phyloP scores from a whole-genome alignment of 2,329 filamentous ascomycete species.

The Colletotrichum sp. region DNA sequence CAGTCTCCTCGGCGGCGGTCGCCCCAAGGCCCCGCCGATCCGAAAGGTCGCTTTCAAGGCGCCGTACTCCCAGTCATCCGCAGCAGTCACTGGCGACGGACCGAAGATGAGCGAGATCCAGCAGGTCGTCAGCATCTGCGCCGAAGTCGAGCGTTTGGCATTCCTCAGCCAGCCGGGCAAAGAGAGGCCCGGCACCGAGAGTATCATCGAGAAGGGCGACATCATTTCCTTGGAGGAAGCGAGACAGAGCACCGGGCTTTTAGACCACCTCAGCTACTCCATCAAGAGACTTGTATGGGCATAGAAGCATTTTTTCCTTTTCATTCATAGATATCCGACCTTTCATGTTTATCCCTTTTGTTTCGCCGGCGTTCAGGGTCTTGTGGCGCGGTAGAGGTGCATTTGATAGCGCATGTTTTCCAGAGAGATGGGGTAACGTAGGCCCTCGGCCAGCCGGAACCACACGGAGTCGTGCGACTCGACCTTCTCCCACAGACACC shows the following conservation, averaged over 20 bases:
- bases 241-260: conserved; percentile 81
- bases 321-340: not conserved
- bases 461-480: conserved; percentile 79
- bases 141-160: conserved; percentile 76
- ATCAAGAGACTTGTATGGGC: conserved; percentile 95
- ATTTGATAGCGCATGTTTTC: conserved; percentile 97
- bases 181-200: conserved; percentile 44
- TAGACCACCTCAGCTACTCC: conserved; percentile 88
- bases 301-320: conserved; percentile 26
- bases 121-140: conserved; percentile 69
- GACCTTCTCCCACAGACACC: conserved; percentile 73
- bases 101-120: conserved; percentile 58
- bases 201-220: conserved; percentile 63
- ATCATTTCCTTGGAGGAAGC: conserved; percentile 88
- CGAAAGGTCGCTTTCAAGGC: conserved; percentile 62
- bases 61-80: conserved; percentile 57
- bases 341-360: not conserved
- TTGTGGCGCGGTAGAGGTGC: conserved; percentile 70
- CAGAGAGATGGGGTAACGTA: conserved; percentile 83
- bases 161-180: conserved; percentile 48
- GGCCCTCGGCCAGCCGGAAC: conserved; percentile 74
- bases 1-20: conserved; percentile 44
- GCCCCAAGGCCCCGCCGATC: conserved; percentile 34
- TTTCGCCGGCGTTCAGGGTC: not conserved
- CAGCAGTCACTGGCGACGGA: conserved; percentile 55